Base-by-base conservation (phyloP, 163 green algal genomes). In the Coccomyxa subellipsoidea region DNA sequence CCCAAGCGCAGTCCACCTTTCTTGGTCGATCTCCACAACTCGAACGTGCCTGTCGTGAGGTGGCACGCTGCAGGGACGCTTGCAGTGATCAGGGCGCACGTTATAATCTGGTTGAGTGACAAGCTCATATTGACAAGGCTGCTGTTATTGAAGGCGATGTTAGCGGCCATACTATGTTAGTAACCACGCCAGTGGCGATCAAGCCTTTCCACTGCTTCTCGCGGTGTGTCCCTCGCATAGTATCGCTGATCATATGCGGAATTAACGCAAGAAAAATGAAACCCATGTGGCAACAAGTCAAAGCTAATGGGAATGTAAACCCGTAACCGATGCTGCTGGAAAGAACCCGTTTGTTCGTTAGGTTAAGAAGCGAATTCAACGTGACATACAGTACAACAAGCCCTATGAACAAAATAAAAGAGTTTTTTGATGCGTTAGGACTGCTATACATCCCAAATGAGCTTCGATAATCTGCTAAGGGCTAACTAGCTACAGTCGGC, bases 91-190 rank as follows among this genome's bases (percentile, higher is more conserved):
- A 27, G 36, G 39, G 23, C 34, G 15, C 9, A 87, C 87, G 90
- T 88, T 73, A 95, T 95, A 82, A 96, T 87, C 78, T 96, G 92
- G 78, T 96, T 96, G 1, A 95, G 83, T 4, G 85, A 90, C 12
- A 96, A 82, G 3, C 83, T 85, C 21, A 95, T 92, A 31, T 85
- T 82, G 0, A 94, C 79, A 54, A 96, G 83, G 23, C 66, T 88
- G 66, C 90, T 76, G 85, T 96, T 95, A 84, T 94, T 95, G 36
- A 92, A n/a, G n/a, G n/a, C n/a, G n/a, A n/a, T n/a, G n/a, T n/a
- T n/a, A n/a, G n/a, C n/a, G n/a, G n/a, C n/a, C n/a, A 81, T 0
- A 80, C 79, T n/a, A 93, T 92, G 84, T 92, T 92, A 21, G 87
- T 54, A 6, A 83, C 84, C 85, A 92, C n/a, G 25, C 90, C 90